phyloP scores from a whole-genome alignment of 2,329 filamentous ascomycete species.

The Ilyonectria mors-panacis region DNA sequence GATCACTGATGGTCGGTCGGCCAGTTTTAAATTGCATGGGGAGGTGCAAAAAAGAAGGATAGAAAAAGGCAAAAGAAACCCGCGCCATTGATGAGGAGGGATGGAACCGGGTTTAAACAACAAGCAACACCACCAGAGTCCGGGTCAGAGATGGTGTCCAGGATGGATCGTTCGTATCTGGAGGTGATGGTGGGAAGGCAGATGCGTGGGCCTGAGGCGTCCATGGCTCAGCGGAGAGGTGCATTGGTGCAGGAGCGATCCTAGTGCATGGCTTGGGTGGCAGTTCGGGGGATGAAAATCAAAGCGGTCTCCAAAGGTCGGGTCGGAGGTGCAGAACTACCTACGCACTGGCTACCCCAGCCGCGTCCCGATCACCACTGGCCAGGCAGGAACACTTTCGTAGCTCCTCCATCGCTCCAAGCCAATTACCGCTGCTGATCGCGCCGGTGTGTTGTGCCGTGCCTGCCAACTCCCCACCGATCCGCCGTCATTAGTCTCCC shows the following conservation, averaged over 20 bases:
- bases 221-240: slow-evolving; percentile 1
- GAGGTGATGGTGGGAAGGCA: slow-evolving; percentile 7
- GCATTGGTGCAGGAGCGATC: slow-evolving; percentile 25
- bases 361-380: neutral
- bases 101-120: neutral
- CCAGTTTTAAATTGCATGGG: slow-evolving; percentile 27
- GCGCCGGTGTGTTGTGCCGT: neutral
- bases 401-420: neutral
- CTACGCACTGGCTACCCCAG: neutral
- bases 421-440: neutral
- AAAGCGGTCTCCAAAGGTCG: slow-evolving; percentile 29
- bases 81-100: neutral
- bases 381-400: neutral
- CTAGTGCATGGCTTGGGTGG: slow-evolving; percentile 19
- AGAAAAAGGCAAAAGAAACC: neutral
- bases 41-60: slow-evolving; percentile 24
- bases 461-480: neutral
- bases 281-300: slow-evolving; percentile 33
- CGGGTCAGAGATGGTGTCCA: slow-evolving; percentile 3
- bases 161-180: neutral
- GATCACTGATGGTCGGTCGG: slow-evolving; percentile 32
- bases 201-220: slow-evolving; percentile 1
- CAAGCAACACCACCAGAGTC: neutral
- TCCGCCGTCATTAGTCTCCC: neutral
- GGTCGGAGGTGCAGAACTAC: slow-evolving; percentile 5